These are phyloP conservation scores for Breviolum minutum DNA, from an alignment of 73 alveolate species.

Conservation along the genomic window DNA sequence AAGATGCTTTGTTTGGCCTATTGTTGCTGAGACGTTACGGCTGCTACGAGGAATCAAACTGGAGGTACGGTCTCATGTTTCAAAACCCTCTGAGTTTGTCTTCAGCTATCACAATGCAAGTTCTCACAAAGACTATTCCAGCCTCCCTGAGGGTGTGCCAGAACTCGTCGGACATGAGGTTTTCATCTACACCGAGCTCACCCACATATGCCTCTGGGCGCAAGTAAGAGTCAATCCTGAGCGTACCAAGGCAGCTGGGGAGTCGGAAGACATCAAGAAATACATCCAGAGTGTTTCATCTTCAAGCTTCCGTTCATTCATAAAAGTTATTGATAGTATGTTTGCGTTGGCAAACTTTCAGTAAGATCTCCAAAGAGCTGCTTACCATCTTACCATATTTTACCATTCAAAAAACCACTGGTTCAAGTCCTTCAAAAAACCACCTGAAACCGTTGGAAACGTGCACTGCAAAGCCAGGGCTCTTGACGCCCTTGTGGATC, in stretches of 20 bases:
- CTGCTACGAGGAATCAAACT: neutral
- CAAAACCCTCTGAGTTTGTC: neutral
- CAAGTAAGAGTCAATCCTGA: constrained; percentile 37
- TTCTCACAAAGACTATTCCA: neutral
- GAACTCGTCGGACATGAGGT: constrained; percentile 41
- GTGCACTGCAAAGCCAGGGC: neutral
- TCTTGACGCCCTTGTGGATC: constrained; percentile 48
- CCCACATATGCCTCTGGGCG: constrained; percentile 44
- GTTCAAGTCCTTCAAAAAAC: neutral
- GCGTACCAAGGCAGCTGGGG: neutral
- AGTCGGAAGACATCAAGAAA: neutral
- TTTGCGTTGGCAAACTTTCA: too few species aligned
- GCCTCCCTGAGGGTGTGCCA: constrained; percentile 68
- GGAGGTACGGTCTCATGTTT: neutral
- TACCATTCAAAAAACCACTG: too few species aligned
- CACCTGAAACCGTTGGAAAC: neutral
- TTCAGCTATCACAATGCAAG: constrained; percentile 21
- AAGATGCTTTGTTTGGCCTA: neutral
- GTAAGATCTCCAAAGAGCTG: too few species aligned
- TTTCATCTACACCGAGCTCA: constrained; percentile 19
- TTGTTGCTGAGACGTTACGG: neutral
- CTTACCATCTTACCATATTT: neutral
- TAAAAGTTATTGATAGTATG: too few species aligned
- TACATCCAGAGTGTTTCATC: neutral
- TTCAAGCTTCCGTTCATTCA: too few species aligned